Evolutionary conservation across 352 stramenopile genomes (phyloP), one percentile per base, ranked within the genome.

Genomic region (Globisporangium barbulae): DNA sequence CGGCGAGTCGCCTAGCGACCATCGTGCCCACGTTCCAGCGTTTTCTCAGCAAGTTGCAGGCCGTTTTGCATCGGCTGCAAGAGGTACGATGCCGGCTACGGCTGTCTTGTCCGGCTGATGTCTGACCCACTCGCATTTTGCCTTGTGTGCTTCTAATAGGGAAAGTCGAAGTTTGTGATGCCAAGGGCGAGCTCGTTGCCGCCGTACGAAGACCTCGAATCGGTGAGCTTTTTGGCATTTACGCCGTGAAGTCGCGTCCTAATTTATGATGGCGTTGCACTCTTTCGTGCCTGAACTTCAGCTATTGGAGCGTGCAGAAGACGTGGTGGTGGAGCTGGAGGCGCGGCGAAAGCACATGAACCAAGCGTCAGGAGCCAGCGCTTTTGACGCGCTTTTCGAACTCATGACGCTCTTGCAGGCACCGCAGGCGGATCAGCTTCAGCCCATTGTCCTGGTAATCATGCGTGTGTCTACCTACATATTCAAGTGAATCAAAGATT

Each of bases 391-490:
- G 30, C 58, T 69, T 22, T 66, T 69, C 22, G 59, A 59, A 19
- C 35, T 65, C 64, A 66, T 69, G 64, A 30, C 15, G 33, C 48
- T 69, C 9, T 22, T 69, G 58, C 64, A 54, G 12, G 49, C 35
- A 6, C 17, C 39, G 6, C 58, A 50, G 9, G 31, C 42, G 21
- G 52, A 69, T 21, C n/a, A 66, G 15, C 30, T 66, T 12, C 19
- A 66, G 21, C 13, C 64, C n/a, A 52, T 45, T 5, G 28, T 69
- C 9, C 9, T 62, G 58, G 64, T 69, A 30, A n/a, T 21, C 33
- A 55, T 33, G 28, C 8, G 25, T 44, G 28, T 30, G 15, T 47
- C 12, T 58, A 30, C 28, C 12, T 57, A 10, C 17, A 25, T 0
- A 31, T 39, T 0, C 25, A 52, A 25, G 17, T 42, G 2, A 50